Conservation (phyloP, 2,329 filamentous ascomycete species). For the Botryotinia calthae region DNA sequence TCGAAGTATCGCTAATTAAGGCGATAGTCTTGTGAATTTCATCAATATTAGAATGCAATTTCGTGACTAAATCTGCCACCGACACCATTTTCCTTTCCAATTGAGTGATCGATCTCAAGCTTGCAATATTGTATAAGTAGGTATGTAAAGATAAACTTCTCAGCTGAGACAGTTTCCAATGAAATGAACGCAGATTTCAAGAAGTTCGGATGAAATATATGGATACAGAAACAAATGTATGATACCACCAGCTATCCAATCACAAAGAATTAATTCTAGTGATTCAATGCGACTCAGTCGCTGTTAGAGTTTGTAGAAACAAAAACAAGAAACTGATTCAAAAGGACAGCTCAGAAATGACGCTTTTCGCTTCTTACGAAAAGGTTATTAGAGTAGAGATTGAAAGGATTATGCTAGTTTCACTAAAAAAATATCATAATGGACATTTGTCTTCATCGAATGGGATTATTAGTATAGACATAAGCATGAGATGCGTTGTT, state of each 20-base stretch:
- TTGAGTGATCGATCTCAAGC: background rate
- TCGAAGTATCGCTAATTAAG: slow-evolving; percentile 28
- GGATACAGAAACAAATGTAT: slow-evolving; percentile 4
- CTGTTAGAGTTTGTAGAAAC: background rate
- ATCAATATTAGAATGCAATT: slow-evolving; percentile 36
- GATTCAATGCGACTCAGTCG: slow-evolving; percentile 7
- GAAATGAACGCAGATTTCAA: background rate
- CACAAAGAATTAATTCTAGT: background rate
- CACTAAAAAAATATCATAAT: slow-evolving; percentile 8
- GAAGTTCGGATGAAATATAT: slow-evolving; percentile 15
- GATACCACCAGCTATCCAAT: background rate
- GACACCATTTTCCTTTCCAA: slow-evolving; percentile 9
- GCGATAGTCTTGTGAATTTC: slow-evolving; percentile 30
- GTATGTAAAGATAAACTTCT: background rate
- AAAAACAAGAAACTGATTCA: background rate
- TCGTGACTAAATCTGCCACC: slow-evolving; percentile 30
- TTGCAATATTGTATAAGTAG: background rate
- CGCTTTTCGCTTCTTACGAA: background rate
- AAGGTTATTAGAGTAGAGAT: background rate
- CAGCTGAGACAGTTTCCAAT: background rate
- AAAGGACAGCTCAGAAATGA: slow-evolving; percentile 8
- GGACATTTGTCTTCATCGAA: background rate
- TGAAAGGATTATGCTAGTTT: slow-evolving; percentile 16
- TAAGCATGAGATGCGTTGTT: background rate
- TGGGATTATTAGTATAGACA: background rate